Percentiles rank a stretch among this genome's conserved stretches.
Conservation (phyloP, 805 yeast species). For the Sungouiozyma ichnusensis region DNA sequence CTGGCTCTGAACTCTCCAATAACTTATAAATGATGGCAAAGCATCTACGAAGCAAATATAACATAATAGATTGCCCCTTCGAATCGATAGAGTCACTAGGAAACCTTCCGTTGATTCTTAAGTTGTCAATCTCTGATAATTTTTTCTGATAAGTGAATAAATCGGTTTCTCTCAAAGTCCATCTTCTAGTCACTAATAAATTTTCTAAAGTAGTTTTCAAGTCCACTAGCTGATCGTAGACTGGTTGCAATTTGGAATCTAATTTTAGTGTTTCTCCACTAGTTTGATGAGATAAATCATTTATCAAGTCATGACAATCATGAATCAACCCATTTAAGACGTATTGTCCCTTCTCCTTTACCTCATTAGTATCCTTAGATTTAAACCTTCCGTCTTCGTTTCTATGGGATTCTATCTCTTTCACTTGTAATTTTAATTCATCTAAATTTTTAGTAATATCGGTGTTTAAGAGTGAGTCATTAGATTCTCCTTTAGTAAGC, state of each 20-base stretch:
- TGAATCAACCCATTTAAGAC: constrained; percentile 68
- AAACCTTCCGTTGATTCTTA: constrained; percentile 55
- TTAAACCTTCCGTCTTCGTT: constrained; percentile 48
- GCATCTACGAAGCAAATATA: constrained; percentile 80
- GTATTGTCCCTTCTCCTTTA: constrained; percentile 31
- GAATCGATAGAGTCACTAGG: constrained; percentile 28
- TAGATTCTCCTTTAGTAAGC: neutral
- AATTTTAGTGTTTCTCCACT: constrained; percentile 24
- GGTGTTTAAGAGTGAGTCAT: neutral
- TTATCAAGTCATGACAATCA: constrained; percentile 67
- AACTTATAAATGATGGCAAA: constrained; percentile 84
- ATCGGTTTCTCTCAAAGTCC: constrained; percentile 97
- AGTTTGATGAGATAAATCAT: constrained; percentile 47
- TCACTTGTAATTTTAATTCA: constrained; percentile 31
- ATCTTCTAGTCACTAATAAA: constrained; percentile 80
- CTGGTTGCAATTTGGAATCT: constrained; percentile 42
- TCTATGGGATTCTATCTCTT: constrained; percentile 37
- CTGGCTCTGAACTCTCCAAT: constrained; percentile 89
- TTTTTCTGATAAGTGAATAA: constrained; percentile 71
- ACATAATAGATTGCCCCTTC: constrained; percentile 49
- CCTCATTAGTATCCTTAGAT: constrained; percentile 28
- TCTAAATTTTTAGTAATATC: constrained; percentile 24
- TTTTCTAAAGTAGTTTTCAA: constrained; percentile 71
- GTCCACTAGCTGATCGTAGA: constrained; percentile 53
- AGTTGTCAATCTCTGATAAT: constrained; percentile 62